Conservation (phyloP, 2,329 filamentous ascomycete genomes). For the Xylariaceae sp. region DNA sequence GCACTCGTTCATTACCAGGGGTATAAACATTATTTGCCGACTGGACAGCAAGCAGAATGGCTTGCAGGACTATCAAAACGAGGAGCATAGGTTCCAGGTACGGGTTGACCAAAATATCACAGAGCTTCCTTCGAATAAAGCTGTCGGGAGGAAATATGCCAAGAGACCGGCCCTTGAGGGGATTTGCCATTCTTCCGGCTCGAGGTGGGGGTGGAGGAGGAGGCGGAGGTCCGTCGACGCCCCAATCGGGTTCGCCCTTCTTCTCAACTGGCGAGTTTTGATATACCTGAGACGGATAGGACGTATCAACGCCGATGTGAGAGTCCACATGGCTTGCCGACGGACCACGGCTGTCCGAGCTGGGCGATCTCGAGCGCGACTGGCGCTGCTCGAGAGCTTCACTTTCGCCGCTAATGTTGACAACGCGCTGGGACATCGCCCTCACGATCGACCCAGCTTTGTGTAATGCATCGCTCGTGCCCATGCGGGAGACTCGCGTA, state of each 20-base stretch:
- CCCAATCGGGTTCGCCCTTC: slow-evolving; percentile 32
- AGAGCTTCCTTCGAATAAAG: slow-evolving; percentile 65
- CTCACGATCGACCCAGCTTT: slow-evolving; percentile 71
- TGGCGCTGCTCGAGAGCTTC: slow-evolving; percentile 73
- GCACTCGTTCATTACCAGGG: slow-evolving; percentile 53
- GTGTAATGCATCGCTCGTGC: slow-evolving; percentile 58
- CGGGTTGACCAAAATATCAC: slow-evolving; percentile 80
- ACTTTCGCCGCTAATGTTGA: slow-evolving; percentile 92
- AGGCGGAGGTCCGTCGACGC: slow-evolving; percentile 29
- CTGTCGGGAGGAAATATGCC: slow-evolving; percentile 80
- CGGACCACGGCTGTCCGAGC: slow-evolving; percentile 46
- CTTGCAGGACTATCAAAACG: slow-evolving; percentile 80
- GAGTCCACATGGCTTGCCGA: slow-evolving; percentile 38
- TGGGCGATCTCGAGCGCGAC: slow-evolving; percentile 53
- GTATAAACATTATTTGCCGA: slow-evolving; percentile 66
- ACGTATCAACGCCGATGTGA: slow-evolving; percentile 43
- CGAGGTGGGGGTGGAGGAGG: slow-evolving; percentile 27
- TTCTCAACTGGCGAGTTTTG: slow-evolving; percentile 44
- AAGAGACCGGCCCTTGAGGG: slow-evolving; percentile 77
- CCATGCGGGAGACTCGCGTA: slow-evolving; percentile 55
- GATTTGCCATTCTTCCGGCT: slow-evolving; percentile 55
- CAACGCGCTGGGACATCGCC: slow-evolving; percentile 92
- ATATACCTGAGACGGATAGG: slow-evolving; percentile 47
- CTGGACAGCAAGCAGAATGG: slow-evolving; percentile 81
- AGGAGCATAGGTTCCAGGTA: slow-evolving; percentile 83